A percentile compares a stretch with the other conserved stretches of the same genome.
Evolutionary conservation across 345 rosid genomes (phyloP).

Genomic region (Pistacia integerrima): DNA sequence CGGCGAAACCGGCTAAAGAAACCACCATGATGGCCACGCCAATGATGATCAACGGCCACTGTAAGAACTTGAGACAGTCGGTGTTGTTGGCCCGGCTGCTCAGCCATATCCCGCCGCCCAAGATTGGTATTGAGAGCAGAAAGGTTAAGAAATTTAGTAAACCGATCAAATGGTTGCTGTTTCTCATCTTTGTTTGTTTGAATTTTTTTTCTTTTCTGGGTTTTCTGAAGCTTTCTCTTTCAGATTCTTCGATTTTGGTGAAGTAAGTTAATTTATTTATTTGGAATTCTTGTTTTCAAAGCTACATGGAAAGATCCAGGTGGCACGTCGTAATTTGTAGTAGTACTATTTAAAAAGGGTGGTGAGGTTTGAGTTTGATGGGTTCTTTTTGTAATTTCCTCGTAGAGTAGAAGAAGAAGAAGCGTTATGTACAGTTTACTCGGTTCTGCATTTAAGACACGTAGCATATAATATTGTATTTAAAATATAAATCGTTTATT

Average conservation of each 20-base stretch:
- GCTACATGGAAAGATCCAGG: not conserved
- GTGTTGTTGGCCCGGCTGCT: constrained; percentile 88
- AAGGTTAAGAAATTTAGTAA: constrained; percentile 83
- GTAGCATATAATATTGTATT: too few relatives aligned
- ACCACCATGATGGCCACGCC: constrained; percentile 76
- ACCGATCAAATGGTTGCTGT: constrained; percentile 79
- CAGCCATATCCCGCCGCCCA: constrained; percentile 99
- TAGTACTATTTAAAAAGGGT: too few relatives aligned
- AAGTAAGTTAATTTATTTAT: too few relatives aligned
- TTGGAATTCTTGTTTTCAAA: too few relatives aligned
- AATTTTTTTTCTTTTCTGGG: not conserved
- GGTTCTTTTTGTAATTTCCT: too few relatives aligned
- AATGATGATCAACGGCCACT: constrained; percentile 89
- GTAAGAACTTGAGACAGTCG: constrained; percentile 84
- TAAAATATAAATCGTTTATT: too few relatives aligned
- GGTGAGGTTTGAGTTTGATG: too few relatives aligned
- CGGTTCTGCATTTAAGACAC: not conserved
- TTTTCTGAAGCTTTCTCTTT: not conserved
- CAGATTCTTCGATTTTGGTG: not conserved
- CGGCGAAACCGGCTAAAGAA: constrained; percentile 85
- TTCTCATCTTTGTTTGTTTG: constrained; percentile 48
- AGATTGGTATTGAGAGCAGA: constrained; percentile 79
- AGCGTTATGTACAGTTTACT: not conserved
- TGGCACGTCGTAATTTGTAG: not conserved
- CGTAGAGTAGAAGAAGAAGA: not conserved